A percentile compares a stretch with the other conserved stretches of the same genome.
These are phyloP conservation scores for Hypoxylon sp. DNA, from an alignment of 2,329 filamentous ascomycete species.

Conservation along the genomic window DNA sequence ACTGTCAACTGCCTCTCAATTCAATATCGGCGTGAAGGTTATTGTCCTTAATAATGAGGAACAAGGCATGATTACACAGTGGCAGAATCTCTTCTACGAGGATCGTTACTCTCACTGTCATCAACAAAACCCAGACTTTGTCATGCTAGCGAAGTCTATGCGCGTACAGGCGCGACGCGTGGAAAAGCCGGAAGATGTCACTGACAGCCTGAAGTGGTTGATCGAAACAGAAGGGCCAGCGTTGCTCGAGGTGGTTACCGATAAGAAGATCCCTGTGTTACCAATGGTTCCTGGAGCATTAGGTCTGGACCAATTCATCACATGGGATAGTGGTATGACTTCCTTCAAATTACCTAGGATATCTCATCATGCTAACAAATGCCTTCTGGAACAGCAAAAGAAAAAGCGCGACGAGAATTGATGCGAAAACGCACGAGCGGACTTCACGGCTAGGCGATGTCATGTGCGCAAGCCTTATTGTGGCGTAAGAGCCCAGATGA, in stretches of 20 bases:
- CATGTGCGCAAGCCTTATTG: not conserved
- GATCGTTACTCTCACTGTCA: slow-evolving; percentile 94
- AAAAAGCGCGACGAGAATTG: not conserved
- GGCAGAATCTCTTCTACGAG: slow-evolving; percentile 98
- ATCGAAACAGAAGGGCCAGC: slow-evolving; percentile 90
- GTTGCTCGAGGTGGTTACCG: slow-evolving; percentile 90
- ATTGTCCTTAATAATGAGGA: slow-evolving; percentile 97
- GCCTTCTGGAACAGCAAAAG: not conserved
- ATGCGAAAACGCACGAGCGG: not conserved
- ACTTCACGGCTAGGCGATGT: not conserved
- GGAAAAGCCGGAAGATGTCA: slow-evolving; percentile 81
- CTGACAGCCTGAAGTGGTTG: slow-evolving; percentile 86
- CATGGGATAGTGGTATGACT: slow-evolving; percentile 82
- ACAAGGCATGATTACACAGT: slow-evolving; percentile 98
- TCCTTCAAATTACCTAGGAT: not conserved
- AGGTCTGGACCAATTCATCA: slow-evolving; percentile 91
- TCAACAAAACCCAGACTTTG: slow-evolving; percentile 95
- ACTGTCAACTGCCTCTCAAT: slow-evolving; percentile 91
- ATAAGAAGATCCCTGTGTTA: slow-evolving; percentile 91
- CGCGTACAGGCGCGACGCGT: slow-evolving; percentile 81
- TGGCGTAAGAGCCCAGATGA: not conserved
- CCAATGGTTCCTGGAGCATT: slow-evolving; percentile 95
- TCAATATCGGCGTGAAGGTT: slow-evolving; percentile 96
- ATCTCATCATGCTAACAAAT: not conserved
- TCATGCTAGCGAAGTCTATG: slow-evolving; percentile 94